phyloP scores from a whole-genome alignment of 2,329 filamentous ascomycete species.

The Furcasterigmium sp. region DNA sequence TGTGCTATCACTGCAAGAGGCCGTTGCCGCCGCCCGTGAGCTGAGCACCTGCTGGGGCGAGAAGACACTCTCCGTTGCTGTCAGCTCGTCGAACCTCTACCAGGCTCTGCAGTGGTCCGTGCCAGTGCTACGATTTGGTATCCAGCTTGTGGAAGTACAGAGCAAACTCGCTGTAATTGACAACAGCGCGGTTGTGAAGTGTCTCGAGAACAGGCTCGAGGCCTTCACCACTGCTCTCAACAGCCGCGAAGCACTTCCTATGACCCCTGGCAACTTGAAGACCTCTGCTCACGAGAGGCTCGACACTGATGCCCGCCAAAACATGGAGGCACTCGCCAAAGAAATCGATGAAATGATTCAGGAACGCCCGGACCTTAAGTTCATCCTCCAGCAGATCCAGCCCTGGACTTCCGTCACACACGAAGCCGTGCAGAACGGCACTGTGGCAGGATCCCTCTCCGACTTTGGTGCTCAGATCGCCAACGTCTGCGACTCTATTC shows the following conservation, averaged over 20 bases:
- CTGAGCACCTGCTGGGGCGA: conserved; percentile 7
- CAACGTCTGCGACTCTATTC: conserved; percentile 64
- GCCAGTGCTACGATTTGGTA: conserved; percentile 59
- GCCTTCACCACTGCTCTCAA: conserved; percentile 38
- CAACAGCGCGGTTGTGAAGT: conserved; percentile 36
- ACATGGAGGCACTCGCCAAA: conserved; percentile 28
- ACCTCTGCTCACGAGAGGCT: conserved; percentile 29
- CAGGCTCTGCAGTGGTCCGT: conserved; percentile 54
- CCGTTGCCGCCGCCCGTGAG: conserved; percentile 11
- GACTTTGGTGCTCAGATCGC: conserved; percentile 55
- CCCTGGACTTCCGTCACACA: conserved; percentile 50
- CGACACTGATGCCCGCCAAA: conserved; percentile 25
- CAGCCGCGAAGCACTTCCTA: conserved; percentile 34
- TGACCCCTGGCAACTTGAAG: conserved; percentile 46
- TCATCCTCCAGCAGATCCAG: conserved; percentile 60
- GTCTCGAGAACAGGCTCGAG: conserved; percentile 44
- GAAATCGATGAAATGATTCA: conserved; percentile 31
- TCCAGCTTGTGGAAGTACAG: conserved; percentile 61
- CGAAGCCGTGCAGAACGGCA: background rate
- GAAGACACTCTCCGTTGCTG: background rate
- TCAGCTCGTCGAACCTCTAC: conserved; percentile 15
- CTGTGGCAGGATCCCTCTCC: conserved; percentile 17
- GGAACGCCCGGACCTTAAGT: conserved; percentile 52
- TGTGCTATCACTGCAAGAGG: conserved; percentile 19
- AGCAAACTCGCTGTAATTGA: conserved; percentile 54